Conservation (phyloP, 345 rosid genomes). For the Gossypium bickii region DNA sequence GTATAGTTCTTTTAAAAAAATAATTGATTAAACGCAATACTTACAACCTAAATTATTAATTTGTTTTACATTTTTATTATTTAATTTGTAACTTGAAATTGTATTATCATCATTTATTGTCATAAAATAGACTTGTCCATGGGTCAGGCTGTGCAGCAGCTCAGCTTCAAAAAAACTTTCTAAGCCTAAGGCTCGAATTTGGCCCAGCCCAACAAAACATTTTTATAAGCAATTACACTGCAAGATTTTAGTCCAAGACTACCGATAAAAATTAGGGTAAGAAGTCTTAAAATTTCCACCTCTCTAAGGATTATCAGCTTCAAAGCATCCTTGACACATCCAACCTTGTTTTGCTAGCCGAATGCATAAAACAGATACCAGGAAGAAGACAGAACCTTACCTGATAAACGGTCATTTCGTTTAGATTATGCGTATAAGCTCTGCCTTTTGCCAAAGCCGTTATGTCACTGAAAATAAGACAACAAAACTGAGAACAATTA, state of each 20-base stretch:
- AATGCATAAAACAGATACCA: neutral
- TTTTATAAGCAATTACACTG: neutral
- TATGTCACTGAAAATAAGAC: conserved; percentile 45
- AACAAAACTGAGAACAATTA: neutral
- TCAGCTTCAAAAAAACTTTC: too few relatives aligned
- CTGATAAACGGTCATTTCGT: conserved; percentile 51
- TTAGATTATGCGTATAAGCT: conserved; percentile 50
- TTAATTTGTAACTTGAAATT: too few relatives aligned
- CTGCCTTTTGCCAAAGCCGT: conserved; percentile 70
- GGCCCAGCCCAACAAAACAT: too few relatives aligned
- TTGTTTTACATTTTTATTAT: too few relatives aligned
- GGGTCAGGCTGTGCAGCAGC: too few relatives aligned
- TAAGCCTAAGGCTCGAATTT: too few relatives aligned
- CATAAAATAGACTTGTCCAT: too few relatives aligned
- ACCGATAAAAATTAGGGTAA: neutral
- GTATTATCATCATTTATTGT: too few relatives aligned
- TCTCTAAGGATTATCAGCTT: neutral
- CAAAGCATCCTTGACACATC: neutral
- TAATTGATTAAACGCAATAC: too few relatives aligned
- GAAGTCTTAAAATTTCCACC: neutral
- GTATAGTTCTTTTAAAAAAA: too few relatives aligned
- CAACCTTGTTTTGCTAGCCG: neutral
- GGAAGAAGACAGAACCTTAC: conserved; percentile 18
- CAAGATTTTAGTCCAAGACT: neutral
- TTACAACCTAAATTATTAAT: too few relatives aligned